These are phyloP conservation scores for Oemleria cerasiformis DNA, from an alignment of 306 rosid genomes.

Conservation along the genomic window DNA sequence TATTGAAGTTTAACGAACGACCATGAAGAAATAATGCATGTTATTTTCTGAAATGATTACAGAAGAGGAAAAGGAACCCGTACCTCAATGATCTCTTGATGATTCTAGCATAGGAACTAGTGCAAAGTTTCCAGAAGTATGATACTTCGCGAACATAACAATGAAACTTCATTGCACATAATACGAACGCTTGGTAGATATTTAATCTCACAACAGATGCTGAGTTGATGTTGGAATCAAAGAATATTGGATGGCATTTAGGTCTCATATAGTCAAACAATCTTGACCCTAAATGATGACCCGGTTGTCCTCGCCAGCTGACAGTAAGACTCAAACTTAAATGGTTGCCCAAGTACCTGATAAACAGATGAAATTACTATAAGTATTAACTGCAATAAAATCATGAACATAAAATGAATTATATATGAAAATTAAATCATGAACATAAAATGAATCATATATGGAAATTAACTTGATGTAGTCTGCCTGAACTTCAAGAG, in stretches of 20 bases:
- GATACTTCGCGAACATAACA: conserved; percentile 62
- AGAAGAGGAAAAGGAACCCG: conserved; percentile 7
- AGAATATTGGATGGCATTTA: conserved; percentile 85
- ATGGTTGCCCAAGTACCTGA: conserved; percentile 77
- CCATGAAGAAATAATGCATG: background rate
- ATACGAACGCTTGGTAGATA: conserved; percentile 59
- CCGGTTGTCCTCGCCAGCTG: conserved; percentile 72
- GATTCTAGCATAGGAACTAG: conserved; percentile 27
- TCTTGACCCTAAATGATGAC: conserved; percentile 47
- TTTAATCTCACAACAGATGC: conserved; percentile 79
- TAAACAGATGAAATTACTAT: conserved; percentile 17
- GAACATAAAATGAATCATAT: conserved; percentile 9
- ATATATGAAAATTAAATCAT: no score
- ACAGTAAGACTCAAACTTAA: conserved; percentile 64
- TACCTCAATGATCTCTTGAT: conserved; percentile 68
- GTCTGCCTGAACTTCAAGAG: conserved; percentile 85
- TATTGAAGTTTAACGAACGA: background rate
- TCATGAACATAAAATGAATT: background rate
- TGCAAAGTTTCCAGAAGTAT: conserved; percentile 50
- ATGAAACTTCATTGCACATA: conserved; percentile 89
- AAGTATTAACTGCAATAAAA: background rate
- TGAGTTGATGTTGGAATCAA: conserved; percentile 78
- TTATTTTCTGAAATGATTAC: background rate
- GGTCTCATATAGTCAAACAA: conserved; percentile 64
- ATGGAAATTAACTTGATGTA: conserved; percentile 58